These are phyloP conservation scores for Carnegiea gigantea DNA, from an alignment of 179 eudicot species.

Conservation along the genomic window DNA sequence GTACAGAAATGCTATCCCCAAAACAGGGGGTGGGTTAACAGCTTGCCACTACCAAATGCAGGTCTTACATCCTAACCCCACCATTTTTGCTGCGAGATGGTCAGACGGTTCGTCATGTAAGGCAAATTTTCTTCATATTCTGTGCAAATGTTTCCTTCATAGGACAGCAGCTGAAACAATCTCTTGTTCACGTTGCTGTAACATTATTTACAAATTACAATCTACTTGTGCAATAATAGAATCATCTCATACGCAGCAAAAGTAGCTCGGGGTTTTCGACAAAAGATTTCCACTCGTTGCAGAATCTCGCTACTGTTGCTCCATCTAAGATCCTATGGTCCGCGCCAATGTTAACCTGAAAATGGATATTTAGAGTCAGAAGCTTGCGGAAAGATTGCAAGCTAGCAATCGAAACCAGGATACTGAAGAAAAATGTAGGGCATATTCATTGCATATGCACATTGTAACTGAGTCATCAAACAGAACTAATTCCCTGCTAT, in stretches of 20 bases:
- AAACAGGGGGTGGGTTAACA: neutral
- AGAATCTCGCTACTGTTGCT: constrained; percentile 86
- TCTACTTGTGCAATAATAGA: neutral
- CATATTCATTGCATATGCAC: neutral
- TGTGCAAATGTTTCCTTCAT: too few species aligned
- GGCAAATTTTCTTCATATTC: too few species aligned
- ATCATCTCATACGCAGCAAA: constrained; percentile 73
- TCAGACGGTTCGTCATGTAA: too few species aligned
- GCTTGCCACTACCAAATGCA: neutral
- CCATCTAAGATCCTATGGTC: constrained; percentile 97
- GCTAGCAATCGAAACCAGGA: neutral
- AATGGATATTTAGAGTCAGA: constrained; percentile 6
- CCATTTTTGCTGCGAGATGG: too few species aligned
- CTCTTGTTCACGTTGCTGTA: neutral
- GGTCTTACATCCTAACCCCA: too few species aligned
- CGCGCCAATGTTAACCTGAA: constrained; percentile 84
- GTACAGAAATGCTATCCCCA: neutral
- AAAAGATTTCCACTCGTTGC: constrained; percentile 85
- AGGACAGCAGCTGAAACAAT: too few species aligned
- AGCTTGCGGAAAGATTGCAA: neutral
- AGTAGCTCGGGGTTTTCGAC: constrained; percentile 83
- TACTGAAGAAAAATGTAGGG: neutral
- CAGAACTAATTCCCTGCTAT: neutral
- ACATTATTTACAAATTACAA: constrained; percentile 1
- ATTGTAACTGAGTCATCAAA: too few species aligned